These are phyloP conservation scores for Microdochium trichocladiopsis DNA, from an alignment of 2,329 filamentous ascomycete genomes.

Conservation along the genomic window DNA sequence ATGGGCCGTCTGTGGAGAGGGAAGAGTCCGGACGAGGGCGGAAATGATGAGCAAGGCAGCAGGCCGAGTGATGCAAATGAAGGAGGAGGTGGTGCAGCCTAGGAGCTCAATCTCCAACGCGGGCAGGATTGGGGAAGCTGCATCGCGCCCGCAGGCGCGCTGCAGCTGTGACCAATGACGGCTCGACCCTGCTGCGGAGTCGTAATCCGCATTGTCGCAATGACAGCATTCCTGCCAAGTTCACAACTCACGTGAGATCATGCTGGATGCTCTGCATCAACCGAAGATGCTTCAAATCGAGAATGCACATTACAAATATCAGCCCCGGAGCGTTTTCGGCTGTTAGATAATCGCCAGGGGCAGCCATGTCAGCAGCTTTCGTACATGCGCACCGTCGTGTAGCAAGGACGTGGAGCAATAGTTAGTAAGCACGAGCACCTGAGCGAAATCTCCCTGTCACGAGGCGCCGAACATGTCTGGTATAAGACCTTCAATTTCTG, in stretches of 20 bases:
- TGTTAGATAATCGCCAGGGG: too few relatives aligned
- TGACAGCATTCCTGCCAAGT: neutral
- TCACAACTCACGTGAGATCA: too few relatives aligned
- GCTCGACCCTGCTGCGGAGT: neutral
- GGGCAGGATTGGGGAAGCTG: neutral
- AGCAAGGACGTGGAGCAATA: too few relatives aligned
- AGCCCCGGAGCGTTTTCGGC: too few relatives aligned
- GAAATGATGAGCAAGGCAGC: neutral
- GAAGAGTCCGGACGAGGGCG: neutral
- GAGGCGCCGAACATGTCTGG: too few relatives aligned
- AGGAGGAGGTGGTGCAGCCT: neutral
- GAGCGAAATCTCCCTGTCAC: too few relatives aligned
- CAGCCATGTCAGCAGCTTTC: too few relatives aligned
- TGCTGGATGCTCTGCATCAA: neutral
- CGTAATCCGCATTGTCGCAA: neutral
- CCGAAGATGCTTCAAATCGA: neutral
- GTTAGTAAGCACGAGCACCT: too few relatives aligned
- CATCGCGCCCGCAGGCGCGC: neutral
- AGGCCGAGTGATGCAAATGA: neutral
- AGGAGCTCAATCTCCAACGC: neutral
- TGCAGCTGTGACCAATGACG: neutral
- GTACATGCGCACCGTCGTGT: too few relatives aligned
- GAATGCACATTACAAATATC: too few relatives aligned
- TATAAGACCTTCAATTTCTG: too few relatives aligned
- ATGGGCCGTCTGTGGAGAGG: neutral